Percentiles rank a stretch among this genome's conserved stretches.
Conservation (phyloP, 2,329 filamentous ascomycete genomes). For the Claviceps spartinae region DNA sequence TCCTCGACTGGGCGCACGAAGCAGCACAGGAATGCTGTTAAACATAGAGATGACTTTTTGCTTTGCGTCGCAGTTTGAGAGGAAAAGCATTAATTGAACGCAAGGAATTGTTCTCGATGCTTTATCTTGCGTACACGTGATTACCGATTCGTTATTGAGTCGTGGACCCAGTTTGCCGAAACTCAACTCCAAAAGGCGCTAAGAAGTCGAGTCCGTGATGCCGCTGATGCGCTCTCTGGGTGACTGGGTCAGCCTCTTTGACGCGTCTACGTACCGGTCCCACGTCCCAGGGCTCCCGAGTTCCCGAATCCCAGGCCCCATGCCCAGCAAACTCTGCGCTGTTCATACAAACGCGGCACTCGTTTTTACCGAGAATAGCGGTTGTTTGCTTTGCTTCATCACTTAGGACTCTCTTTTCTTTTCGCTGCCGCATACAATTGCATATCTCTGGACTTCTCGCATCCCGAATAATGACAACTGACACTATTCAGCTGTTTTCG, state of each 20-base stretch:
- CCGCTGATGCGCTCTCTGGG: not conserved
- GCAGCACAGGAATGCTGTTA: too few relatives aligned
- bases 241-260: not conserved
- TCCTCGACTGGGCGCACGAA: too few relatives aligned
- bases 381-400: not conserved
- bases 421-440: not conserved
- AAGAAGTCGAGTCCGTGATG: not conserved
- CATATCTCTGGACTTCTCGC: not conserved
- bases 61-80: not conserved
- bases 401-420: not conserved
- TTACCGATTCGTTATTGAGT: not conserved
- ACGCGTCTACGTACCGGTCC: not conserved
- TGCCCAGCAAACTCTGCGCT: not conserved
- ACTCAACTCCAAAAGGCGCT: not conserved
- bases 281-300: not conserved
- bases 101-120: not conserved
- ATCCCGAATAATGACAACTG: not conserved
- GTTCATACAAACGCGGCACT: not conserved
- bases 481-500: not conserved
- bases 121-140: not conserved
- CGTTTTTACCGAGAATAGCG: not conserved
- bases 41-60: too few relatives aligned
- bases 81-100: not conserved
- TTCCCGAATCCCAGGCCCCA: not conserved
- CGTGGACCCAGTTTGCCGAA: not conserved